Base-by-base conservation (phyloP, 768 basidiomycete species). In the Coprinellus aureogranulatus region DNA sequence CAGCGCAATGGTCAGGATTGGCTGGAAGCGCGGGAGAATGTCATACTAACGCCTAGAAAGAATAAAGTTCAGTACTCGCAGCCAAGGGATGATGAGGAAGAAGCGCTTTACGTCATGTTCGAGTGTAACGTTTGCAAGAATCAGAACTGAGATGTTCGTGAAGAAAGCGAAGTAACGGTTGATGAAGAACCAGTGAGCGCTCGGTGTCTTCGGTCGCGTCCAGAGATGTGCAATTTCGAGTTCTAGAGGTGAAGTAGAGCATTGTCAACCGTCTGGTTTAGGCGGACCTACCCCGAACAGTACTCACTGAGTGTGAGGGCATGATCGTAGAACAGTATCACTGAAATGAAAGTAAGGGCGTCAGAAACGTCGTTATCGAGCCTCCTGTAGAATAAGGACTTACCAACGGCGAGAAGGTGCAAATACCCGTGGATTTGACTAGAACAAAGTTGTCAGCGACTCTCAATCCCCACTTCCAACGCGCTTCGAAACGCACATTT, bases 81-180 rank as follows among this genome's bases (percentile, higher is more conserved):
- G n/a, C 10, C n/a, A 37, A 28, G 22, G 18, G 3, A 31, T 18
- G 20, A 44, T 22, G 12, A 40, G 55, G 12, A 31, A 25, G 26
- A 20, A 10, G 60, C 71, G 20, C 42, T 73, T 71, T 22, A 64
- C 48, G 6, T 59, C 6, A n/a, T n/a, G n/a, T 34, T 34, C 34
- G 14, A 34, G 34, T 41, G 65, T 61, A 58, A 74, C 73, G 3
- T 61, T 68, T 31, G 34, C 34, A 34, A 75, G 61, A 16, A 70
- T 55, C 2, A 65, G 61, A n/a, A 73, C 68, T 8, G 60, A 62
- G 14, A 76, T 62, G 48, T 74, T 75, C 28, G 74, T 77, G 42
- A 79, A 65, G 49, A 80, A 70, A 2, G 78, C 71, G 28, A 79
- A 60, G 55, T 85, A 85, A 4, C 82, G 78, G 58, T 81, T 81